phyloP scores from a whole-genome alignment of 768 basidiomycete species.

The Trametes gibbosa region DNA sequence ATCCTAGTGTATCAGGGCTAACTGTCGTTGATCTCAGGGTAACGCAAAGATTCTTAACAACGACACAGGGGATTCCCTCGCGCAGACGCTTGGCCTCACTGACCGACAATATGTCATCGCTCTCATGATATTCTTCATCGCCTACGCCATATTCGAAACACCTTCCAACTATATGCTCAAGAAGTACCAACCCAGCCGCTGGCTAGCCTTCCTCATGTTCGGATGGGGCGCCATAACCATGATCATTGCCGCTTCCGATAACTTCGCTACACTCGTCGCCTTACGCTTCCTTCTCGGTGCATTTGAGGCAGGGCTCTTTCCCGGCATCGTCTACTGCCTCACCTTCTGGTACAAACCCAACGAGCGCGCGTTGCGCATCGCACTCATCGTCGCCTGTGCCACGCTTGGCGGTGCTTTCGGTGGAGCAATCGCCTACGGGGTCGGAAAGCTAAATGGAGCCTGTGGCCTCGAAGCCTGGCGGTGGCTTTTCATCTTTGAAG shows the following conservation, averaged over 20 bases:
- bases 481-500: conserved; percentile 45
- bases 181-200: conserved; percentile 34
- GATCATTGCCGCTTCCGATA: conserved; percentile 35
- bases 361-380: conserved; percentile 29
- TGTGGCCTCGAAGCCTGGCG: conserved; percentile 28
- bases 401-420: conserved; percentile 31
- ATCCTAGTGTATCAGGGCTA: not conserved
- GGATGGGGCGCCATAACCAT: conserved; percentile 39
- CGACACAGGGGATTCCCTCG: conserved; percentile 19
- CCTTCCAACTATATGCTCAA: conserved; percentile 37
- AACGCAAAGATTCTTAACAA: conserved; percentile 25
- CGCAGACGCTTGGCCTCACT: conserved; percentile 8
- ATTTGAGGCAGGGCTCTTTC: conserved; percentile 44
- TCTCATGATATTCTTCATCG: conserved; percentile 24
- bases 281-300: conserved; percentile 42
- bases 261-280: conserved; percentile 33
- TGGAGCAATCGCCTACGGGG: conserved; percentile 32
- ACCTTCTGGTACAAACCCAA: conserved; percentile 46
- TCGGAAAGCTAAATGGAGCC: conserved; percentile 30
- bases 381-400: conserved; percentile 32
- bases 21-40: conserved; percentile 11
- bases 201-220: conserved; percentile 41
- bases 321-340: conserved; percentile 40
- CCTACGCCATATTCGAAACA: conserved; percentile 23
- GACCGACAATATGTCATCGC: conserved; percentile 22